Evolutionary conservation across 2,329 filamentous ascomycete species (phyloP).

Genomic region (Penicillium sp.): DNA sequence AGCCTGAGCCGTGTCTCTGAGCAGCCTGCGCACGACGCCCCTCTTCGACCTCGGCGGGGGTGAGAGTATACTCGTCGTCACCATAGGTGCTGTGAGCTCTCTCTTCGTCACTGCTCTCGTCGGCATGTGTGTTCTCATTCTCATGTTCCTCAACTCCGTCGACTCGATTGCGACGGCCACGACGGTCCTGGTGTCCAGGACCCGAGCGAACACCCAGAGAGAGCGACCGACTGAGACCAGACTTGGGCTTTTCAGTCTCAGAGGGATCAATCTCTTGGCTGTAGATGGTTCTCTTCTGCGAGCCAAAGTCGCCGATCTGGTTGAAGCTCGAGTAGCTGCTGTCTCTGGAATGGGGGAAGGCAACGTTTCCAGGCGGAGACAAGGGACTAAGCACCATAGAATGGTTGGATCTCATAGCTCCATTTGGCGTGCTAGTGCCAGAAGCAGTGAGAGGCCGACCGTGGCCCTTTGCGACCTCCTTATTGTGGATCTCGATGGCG

Average conservation of each 20-base stretch:
- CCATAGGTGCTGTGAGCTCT: slow-evolving; percentile 31
- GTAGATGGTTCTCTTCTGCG: slow-evolving; percentile 37
- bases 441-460: slow-evolving; percentile 39
- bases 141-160: slow-evolving; percentile 14
- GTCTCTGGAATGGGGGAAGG: slow-evolving; percentile 17
- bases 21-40: slow-evolving; percentile 27
- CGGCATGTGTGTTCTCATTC: slow-evolving; percentile 24
- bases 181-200: slow-evolving; percentile 37
- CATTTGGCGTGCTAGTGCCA: slow-evolving; percentile 39
- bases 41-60: slow-evolving; percentile 37
- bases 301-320: slow-evolving; percentile 31
- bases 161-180: slow-evolving; percentile 24
- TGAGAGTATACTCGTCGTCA: slow-evolving; percentile 41
- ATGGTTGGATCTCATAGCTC: slow-evolving; percentile 22
- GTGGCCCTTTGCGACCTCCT: slow-evolving; percentile 35
- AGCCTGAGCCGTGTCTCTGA: slow-evolving; percentile 13
- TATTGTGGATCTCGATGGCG: slow-evolving; percentile 55
- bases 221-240: slow-evolving; percentile 37
- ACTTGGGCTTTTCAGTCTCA: slow-evolving; percentile 30
- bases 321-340: slow-evolving; percentile 26
- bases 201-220: slow-evolving; percentile 44
- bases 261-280: slow-evolving; percentile 34
- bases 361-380: slow-evolving; percentile 26
- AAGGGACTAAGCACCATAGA: slow-evolving; percentile 16
- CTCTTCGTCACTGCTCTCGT: slow-evolving; percentile 38